These are phyloP conservation scores for Arctium lappa DNA, from an alignment of 129 eudicot species.

Conservation along the genomic window DNA sequence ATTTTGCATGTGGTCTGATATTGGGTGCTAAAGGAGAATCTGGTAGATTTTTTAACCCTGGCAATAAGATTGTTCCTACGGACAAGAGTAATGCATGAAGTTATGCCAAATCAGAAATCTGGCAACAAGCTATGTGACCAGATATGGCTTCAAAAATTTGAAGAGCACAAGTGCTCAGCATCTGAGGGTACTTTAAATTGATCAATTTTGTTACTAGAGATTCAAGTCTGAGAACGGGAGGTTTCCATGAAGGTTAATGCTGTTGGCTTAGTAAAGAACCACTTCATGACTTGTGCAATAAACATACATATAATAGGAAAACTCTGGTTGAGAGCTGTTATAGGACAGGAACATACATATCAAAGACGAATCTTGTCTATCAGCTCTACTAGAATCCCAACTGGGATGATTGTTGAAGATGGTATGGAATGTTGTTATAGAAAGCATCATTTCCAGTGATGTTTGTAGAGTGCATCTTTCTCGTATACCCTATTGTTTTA, in stretches of 20 bases:
- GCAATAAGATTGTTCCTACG: not conserved
- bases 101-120: too few species aligned
- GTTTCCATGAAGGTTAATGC: not conserved
- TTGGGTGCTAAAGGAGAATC: constrained; percentile 2
- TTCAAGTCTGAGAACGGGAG: not conserved
- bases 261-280: not conserved
- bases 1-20: not conserved
- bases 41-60: not conserved
- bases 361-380: not conserved
- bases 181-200: not conserved
- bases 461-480: not conserved
- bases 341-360: not conserved
- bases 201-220: not conserved
- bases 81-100: too few species aligned
- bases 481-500: not conserved
- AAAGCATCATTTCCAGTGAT: constrained; percentile 1
- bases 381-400: not conserved
- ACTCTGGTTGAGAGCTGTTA: not conserved
- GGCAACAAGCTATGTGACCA: too few species aligned
- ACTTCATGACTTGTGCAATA: not conserved
- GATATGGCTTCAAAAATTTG: too few species aligned
- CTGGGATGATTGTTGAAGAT: not conserved
- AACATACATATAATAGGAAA: too few species aligned
- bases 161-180: too few species aligned
- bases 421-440: not conserved